Base-by-base conservation (phyloP, 1,284 basidiomycete species). In the Microbotryum intermedium region DNA sequence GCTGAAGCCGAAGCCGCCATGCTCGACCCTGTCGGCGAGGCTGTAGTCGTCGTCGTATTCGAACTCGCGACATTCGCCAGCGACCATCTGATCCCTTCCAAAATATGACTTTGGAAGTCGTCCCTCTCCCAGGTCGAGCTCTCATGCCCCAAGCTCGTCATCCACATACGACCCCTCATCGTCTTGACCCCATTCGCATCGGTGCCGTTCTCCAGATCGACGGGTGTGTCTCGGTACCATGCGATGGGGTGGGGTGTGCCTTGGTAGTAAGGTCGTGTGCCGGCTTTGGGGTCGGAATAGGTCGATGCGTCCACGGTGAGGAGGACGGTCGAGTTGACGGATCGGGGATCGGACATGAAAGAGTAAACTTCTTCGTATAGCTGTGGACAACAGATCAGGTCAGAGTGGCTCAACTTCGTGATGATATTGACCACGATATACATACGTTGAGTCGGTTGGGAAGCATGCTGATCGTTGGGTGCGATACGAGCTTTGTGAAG, bases 291-390 rank as follows among this genome's bases (percentile, higher is more conserved):
- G 44, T 68, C 60, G 1, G 21, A 3, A 45, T 63, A 61, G 3
- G 59, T 57, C 7, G 42, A 28, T 4, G 52, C 29, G 42, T 66
- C 61, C 25, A 56, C 58, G 1, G 61, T 61, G 13, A 68, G 48
- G 20, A 68, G 55, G 13, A 66, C 64, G 6, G 66, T 68, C 1
- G 50, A 55, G 55, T 65, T 63, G 34, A 64, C 66, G n/a, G 53
- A 45, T 13, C 66, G 59, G 13, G 66, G 66, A 45, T 68, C 66
- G 34, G 55, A 25, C 0, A 56, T 57, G 48, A 66, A 68, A 25
- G 62, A 57, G 39, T 68, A 62, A 10, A 58, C 61, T 25, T 68
- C 64, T 39, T 65, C 66, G 18, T 58, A 39, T 39, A 39, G 34
- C 34, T 39, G 34, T 39, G 34, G 11, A 6, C 10, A 16, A 3